Conservation (phyloP, 1,284 basidiomycete genomes). For the Sporisorium reilianum region DNA sequence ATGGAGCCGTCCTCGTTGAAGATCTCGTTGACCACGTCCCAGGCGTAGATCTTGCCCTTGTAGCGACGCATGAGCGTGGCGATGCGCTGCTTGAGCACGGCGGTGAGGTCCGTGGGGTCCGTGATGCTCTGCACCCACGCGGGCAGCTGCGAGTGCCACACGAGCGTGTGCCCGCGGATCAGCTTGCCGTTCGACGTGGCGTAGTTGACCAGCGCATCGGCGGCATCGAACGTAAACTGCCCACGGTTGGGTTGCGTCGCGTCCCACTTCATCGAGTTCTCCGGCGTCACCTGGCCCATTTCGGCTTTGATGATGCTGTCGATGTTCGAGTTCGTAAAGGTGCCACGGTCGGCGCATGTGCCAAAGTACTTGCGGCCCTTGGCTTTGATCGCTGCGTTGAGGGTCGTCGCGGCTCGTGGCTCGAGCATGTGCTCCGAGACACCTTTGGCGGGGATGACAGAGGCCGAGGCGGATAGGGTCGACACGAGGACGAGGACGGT, state of each 20-base stretch:
- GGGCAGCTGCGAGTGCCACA: conserved; percentile 31
- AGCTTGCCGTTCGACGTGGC: conserved; percentile 21
- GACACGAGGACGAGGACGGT: conserved; percentile 8
- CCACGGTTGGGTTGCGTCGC: conserved; percentile 21
- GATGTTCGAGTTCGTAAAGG: conserved; percentile 6
- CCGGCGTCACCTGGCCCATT: conserved; percentile 20
- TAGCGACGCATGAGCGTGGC: conserved; percentile 18
- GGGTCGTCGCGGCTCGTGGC: conserved; percentile 9
- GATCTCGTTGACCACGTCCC: conserved; percentile 33
- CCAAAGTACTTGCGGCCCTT: conserved; percentile 16
- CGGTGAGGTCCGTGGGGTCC: conserved; percentile 21
- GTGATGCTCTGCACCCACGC: conserved; percentile 21
- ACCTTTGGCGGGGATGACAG: conserved; percentile 11
- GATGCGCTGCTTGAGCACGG: conserved; percentile 29
- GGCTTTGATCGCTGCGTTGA: conserved; percentile 16
- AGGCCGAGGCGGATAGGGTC: conserved; percentile 9
- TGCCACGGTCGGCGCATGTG: conserved; percentile 12
- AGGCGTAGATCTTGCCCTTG: conserved; percentile 34
- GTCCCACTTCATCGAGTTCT: conserved; percentile 39
- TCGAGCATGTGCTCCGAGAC: conserved; percentile 7
- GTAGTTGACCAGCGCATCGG: conserved; percentile 30
- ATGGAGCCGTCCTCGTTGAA: conserved; percentile 33
- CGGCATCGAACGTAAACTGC: conserved; percentile 14
- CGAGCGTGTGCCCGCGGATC: conserved; percentile 27
- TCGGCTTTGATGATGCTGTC: conserved; percentile 18